Evolutionary conservation across 306 rosid genomes (phyloP).

Genomic region (Boehmeria nivea): DNA sequence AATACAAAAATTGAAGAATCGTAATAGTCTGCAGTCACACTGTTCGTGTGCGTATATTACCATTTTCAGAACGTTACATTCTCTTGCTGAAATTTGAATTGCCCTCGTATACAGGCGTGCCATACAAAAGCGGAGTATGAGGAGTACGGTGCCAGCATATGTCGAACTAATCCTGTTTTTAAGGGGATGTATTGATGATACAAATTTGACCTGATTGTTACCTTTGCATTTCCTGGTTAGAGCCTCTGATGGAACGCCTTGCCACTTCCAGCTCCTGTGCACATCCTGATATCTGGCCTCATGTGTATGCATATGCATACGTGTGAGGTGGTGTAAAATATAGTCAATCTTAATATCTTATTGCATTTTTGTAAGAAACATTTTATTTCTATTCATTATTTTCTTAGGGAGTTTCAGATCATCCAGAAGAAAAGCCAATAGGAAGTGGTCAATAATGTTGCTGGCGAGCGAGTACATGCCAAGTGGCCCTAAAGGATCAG

Average conservation of each 20-base stretch:
- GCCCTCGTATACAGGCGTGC: constrained; percentile 67
- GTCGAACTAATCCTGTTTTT: constrained; percentile 97
- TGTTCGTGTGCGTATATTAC: background rate
- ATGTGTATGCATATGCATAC: constrained; percentile 12
- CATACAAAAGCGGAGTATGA: constrained; percentile 98
- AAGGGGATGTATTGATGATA: constrained; percentile 89
- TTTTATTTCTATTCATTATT: constrained; percentile 41
- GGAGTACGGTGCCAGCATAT: constrained; percentile 93
- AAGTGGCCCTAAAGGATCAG: too few species aligned
- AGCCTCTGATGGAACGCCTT: constrained; percentile 20
- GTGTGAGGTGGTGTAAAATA: constrained; percentile 51
- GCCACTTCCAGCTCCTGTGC: constrained; percentile 12
- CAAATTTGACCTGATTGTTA: constrained; percentile 22
- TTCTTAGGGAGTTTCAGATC: constrained; percentile 36
- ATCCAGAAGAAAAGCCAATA: constrained; percentile 29
- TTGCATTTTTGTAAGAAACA: constrained; percentile 35
- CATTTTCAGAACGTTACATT: background rate
- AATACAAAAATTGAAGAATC: background rate
- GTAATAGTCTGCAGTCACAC: background rate
- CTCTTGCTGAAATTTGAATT: constrained; percentile 1
- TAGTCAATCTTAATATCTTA: constrained; percentile 15
- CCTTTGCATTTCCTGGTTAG: constrained; percentile 21
- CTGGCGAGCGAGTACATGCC: too few species aligned
- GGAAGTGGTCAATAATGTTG: constrained; percentile 27
- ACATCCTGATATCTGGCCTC: constrained; percentile 21